Evolutionary conservation across 129 eudicot genomes (phyloP).

Genomic region (Sambucus nigra): DNA sequence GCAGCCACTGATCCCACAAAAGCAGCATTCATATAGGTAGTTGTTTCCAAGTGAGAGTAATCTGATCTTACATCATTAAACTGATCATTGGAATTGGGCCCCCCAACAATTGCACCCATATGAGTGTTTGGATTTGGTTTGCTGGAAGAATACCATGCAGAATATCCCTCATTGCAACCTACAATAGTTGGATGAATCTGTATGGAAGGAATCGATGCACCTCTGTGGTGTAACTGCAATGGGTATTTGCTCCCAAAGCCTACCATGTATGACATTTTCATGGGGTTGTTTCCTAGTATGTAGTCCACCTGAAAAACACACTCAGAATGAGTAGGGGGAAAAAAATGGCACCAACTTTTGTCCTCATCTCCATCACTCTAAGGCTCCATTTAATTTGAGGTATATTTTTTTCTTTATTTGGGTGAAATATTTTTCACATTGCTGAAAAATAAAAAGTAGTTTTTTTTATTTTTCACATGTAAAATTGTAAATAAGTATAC

Average conservation of each 20-base stretch:
- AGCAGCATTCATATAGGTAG: conserved; percentile 68
- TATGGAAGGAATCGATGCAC: conserved; percentile 57
- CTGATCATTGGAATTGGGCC: conserved; percentile 46
- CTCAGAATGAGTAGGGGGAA: too few species aligned
- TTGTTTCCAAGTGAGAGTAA: conserved; percentile 48
- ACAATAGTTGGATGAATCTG: conserved; percentile 26
- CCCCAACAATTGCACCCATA: conserved; percentile 71
- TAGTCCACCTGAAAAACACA: conserved; percentile 45
- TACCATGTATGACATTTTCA: conserved; percentile 70
- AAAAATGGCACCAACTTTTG: too few species aligned
- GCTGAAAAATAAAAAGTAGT: too few species aligned
- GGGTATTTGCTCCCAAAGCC: conserved; percentile 54
- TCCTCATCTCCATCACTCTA: too few species aligned
- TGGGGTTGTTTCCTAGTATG: conserved; percentile 54
- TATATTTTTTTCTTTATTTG: too few species aligned
- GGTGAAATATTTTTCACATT: too few species aligned
- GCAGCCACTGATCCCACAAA: conserved; percentile 58
- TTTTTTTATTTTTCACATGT: too few species aligned
- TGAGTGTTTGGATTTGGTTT: conserved; percentile 53
- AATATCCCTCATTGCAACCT: conserved; percentile 45
- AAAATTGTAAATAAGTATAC: too few species aligned
- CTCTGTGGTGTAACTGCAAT: conserved; percentile 53
- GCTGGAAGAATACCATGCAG: conserved; percentile 28
- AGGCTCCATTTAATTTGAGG: too few species aligned
- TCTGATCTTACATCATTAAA: conserved; percentile 51